Conservation (phyloP, 2,329 filamentous ascomycete species). For the Gliomastix tumulicola region DNA sequence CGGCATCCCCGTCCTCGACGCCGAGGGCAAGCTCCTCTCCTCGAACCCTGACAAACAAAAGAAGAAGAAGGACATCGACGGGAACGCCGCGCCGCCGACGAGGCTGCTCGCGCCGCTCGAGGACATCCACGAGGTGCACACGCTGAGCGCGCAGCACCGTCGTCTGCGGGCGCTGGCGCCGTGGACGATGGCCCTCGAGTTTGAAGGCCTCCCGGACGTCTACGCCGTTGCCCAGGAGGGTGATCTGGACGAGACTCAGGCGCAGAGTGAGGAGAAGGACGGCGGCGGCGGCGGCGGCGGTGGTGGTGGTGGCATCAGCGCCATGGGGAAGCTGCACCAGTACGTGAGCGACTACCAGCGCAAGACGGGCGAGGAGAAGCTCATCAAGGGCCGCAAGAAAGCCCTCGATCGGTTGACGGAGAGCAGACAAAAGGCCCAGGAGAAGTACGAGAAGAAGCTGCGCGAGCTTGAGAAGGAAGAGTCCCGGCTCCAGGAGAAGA, state of each 20-base stretch:
- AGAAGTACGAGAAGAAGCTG: conserved; percentile 1
- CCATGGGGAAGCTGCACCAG: conserved; percentile 6
- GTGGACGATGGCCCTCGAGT: conserved; percentile 9
- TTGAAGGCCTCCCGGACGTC: conserved; percentile 5
- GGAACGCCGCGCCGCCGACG: too few species aligned
- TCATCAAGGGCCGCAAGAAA: conserved; percentile 7
- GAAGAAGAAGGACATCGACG: too few species aligned
- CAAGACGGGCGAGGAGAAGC: conserved; percentile 7
- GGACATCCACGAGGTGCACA: neutral
- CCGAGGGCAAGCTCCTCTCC: conserved; percentile 7
- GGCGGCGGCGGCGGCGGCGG: too few species aligned
- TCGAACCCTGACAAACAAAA: too few species aligned
- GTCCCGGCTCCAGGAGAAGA: neutral
- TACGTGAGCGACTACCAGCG: conserved; percentile 7
- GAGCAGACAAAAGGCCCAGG: neutral
- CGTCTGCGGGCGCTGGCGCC: conserved; percentile 6
- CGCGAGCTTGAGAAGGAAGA: neutral
- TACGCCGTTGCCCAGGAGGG: too few species aligned
- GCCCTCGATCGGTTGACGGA: conserved; percentile 1
- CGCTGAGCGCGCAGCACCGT: conserved; percentile 8
- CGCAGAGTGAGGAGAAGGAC: too few species aligned
- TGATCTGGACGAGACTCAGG: neutral
- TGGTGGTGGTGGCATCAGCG: too few species aligned
- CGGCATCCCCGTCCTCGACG: conserved; percentile 9
- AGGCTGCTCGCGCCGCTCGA: conserved; percentile 7